Conservation (phyloP, 2,329 filamentous ascomycete species). For the Paecilomyces fulvus region DNA sequence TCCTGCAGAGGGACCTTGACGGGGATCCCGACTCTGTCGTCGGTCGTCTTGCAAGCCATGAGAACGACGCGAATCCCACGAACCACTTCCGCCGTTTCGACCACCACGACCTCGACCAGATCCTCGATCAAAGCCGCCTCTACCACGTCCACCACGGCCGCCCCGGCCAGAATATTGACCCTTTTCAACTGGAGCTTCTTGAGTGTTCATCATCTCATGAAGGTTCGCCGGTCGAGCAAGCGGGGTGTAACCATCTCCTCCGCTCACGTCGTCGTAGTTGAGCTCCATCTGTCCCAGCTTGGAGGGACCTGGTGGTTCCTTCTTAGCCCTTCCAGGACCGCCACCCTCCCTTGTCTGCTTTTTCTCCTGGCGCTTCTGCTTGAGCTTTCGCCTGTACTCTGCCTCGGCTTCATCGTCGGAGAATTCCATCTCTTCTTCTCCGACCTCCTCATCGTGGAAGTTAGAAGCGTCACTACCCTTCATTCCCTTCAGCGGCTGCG, state of each 20-base stretch:
- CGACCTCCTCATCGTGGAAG: constrained; percentile 84
- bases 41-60: constrained; percentile 18
- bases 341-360: constrained; percentile 39
- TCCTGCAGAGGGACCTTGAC: background rate
- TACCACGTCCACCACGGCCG: constrained; percentile 39
- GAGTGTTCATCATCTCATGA: constrained; percentile 39
- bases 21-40: constrained; percentile 16
- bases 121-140: constrained; percentile 32
- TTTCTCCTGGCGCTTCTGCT: constrained; percentile 55
- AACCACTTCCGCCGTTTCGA: constrained; percentile 18
- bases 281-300: constrained; percentile 39
- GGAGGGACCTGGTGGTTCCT: constrained; percentile 28
- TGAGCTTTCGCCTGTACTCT: constrained; percentile 63
- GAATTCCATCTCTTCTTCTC: constrained; percentile 82
- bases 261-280: constrained; percentile 57
- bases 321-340: constrained; percentile 29
- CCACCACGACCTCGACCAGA: constrained; percentile 28
- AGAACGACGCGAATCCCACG: constrained; percentile 14
- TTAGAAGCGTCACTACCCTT: constrained; percentile 95
- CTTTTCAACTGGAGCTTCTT: constrained; percentile 29
- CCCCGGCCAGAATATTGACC: constrained; percentile 21
- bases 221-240: constrained; percentile 60
- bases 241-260: constrained; percentile 55
- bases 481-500: constrained; percentile 64
- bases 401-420: constrained; percentile 94